phyloP scores from a whole-genome alignment of 75 land plant genomes.

The Gnetum montanum region DNA sequence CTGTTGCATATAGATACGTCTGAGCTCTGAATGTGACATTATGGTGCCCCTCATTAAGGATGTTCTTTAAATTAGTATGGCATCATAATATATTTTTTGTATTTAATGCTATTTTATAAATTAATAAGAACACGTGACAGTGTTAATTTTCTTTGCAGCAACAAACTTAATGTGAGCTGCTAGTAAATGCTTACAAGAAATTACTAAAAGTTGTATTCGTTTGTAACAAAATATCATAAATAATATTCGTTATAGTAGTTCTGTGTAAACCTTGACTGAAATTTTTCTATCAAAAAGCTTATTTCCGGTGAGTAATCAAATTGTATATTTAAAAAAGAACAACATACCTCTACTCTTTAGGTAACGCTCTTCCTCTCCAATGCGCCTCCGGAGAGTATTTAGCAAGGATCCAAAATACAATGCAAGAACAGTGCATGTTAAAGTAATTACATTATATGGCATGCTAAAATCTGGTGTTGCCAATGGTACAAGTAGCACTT shows the following conservation, averaged over 20 bases:
- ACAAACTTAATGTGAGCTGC: not conserved
- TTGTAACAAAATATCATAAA: not conserved
- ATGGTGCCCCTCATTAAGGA: too few relatives aligned
- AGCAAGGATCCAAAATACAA: constrained; percentile 94
- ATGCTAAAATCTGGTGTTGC: constrained; percentile 99
- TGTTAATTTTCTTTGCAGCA: not conserved
- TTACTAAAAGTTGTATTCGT: not conserved
- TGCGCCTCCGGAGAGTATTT: constrained; percentile 66
- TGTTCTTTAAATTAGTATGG: too few relatives aligned
- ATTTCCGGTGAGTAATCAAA: too few relatives aligned
- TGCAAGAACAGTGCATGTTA: constrained; percentile 92
- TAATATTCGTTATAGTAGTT: not conserved
- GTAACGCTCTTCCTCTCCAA: constrained; percentile 77
- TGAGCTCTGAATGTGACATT: too few relatives aligned
- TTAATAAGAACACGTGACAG: too few relatives aligned
- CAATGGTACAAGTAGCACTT: constrained; percentile 81
- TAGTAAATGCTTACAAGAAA: not conserved
- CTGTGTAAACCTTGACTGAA: not conserved
- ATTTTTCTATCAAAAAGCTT: not conserved
- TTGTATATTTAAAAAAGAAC: constrained; percentile 1
- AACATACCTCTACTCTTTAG: constrained; percentile 42
- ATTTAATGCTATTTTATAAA: too few relatives aligned
- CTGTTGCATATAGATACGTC: too few relatives aligned
- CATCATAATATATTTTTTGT: too few relatives aligned
- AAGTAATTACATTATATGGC: constrained; percentile 99